phyloP scores from a whole-genome alignment of 176 grass and related monocot species.

The Tuctoria greenei region DNA sequence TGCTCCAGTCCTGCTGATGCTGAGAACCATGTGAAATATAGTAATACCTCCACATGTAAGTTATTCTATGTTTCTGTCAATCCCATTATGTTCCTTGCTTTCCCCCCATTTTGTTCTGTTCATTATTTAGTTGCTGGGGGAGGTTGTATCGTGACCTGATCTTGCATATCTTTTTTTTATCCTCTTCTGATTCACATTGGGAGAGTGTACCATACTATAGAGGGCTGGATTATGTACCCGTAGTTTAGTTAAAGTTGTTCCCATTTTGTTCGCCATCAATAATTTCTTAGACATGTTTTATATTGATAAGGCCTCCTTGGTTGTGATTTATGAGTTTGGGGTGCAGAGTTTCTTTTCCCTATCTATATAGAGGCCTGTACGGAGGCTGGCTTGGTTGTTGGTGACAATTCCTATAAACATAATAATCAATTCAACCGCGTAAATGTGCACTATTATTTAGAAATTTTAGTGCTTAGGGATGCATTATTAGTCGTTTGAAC shows the following conservation, averaged over 20 bases:
- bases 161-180: constrained; percentile 12
- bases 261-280: constrained; percentile 7
- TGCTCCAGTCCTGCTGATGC: constrained; percentile 77
- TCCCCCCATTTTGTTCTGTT: constrained; percentile 43
- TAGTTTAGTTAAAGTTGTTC: constrained; percentile 44
- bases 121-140: constrained; percentile 30
- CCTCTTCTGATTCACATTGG: constrained; percentile 12
- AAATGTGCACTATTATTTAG: too few species aligned
- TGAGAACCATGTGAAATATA: constrained; percentile 32
- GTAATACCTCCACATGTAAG: constrained; percentile 44
- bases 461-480: too few species aligned
- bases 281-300: constrained; percentile 3
- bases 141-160: constrained; percentile 36
- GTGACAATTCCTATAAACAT: too few species aligned
- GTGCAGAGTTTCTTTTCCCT: not conserved
- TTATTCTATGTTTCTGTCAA: constrained; percentile 35
- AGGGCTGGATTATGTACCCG: constrained; percentile 36
- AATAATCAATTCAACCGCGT: too few species aligned
- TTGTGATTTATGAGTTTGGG: not conserved
- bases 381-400: not conserved
- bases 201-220: constrained; percentile 45
- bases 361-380: not conserved
- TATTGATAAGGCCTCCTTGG: not conserved
- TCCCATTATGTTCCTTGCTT: constrained; percentile 5
- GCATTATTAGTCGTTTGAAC: too few species aligned